Evolutionary conservation across 2,329 filamentous ascomycete genomes (phyloP).

Genomic region (Cladophialophora immunda): DNA sequence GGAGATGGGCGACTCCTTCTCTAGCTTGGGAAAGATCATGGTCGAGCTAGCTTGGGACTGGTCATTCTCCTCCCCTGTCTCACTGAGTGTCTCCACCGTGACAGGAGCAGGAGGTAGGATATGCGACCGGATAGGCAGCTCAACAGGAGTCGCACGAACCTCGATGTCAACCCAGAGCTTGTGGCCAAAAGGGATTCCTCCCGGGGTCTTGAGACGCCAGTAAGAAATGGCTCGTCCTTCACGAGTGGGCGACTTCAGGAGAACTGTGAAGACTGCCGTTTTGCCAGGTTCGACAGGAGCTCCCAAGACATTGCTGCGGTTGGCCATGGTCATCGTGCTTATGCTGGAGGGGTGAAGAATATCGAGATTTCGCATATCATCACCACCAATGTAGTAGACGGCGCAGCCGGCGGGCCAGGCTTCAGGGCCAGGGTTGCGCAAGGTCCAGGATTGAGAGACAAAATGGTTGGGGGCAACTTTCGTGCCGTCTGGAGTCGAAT

Average conservation of each 20-base stretch:
- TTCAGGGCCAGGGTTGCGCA: conserved; percentile 81
- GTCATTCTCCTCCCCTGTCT: conserved; percentile 43
- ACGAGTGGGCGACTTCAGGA: conserved; percentile 80
- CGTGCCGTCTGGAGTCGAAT: conserved; percentile 81
- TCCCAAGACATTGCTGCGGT: conserved; percentile 81
- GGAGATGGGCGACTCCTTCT: conserved; percentile 86
- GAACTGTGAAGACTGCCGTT: conserved; percentile 80
- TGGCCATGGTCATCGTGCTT: conserved; percentile 77
- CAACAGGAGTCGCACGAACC: conserved; percentile 56
- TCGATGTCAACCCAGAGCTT: conserved; percentile 93
- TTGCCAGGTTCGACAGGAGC: conserved; percentile 75
- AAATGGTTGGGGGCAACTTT: conserved; percentile 72
- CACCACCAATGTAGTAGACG: conserved; percentile 90
- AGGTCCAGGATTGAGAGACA: conserved; percentile 90
- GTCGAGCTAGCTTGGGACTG: conserved; percentile 55
- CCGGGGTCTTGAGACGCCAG: conserved; percentile 88
- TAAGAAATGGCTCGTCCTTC: conserved; percentile 88
- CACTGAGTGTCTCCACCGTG: conserved; percentile 43
- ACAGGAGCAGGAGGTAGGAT: conserved; percentile 28
- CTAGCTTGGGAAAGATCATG: conserved; percentile 97
- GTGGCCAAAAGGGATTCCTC: conserved; percentile 86
- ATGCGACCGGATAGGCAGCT: conserved; percentile 38
- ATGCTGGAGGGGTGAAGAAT: conserved; percentile 80
- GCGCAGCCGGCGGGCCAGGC: conserved; percentile 90
- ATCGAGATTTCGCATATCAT: conserved; percentile 95